These are phyloP conservation scores for Medicago arabica DNA, from an alignment of 306 rosid genomes.

Conservation along the genomic window DNA sequence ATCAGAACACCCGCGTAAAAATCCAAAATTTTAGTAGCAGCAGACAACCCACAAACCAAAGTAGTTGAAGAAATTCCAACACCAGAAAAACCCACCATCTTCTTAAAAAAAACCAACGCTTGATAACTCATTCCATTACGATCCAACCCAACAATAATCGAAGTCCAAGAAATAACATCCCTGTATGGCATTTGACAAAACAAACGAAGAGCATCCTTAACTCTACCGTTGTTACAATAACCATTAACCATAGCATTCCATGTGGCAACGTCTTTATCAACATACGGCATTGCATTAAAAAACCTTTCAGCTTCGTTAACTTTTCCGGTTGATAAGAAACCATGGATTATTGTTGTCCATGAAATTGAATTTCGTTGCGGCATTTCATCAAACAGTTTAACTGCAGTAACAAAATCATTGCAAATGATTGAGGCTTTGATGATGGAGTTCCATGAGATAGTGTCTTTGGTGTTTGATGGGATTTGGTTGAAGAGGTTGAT, in stretches of 20 bases:
- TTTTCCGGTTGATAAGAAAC: constrained; percentile 61
- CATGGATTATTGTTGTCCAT: constrained; percentile 76
- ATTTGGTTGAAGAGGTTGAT: constrained; percentile 62
- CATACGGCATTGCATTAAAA: constrained; percentile 62
- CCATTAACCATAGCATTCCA: constrained; percentile 92
- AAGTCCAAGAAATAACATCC: constrained; percentile 85
- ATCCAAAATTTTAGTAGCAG: constrained; percentile 58
- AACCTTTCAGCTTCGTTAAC: constrained; percentile 65
- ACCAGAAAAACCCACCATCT: constrained; percentile 58
- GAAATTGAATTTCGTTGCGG: constrained; percentile 63
- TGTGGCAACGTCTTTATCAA: constrained; percentile 60
- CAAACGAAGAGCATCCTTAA: constrained; percentile 62
- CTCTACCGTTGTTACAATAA: constrained; percentile 67
- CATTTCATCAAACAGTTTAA: constrained; percentile 67
- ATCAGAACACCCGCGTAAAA: constrained; percentile 62
- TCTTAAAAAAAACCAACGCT: constrained; percentile 61
- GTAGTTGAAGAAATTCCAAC: constrained; percentile 50
- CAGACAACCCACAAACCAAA: constrained; percentile 70
- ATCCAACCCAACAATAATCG: constrained; percentile 71
- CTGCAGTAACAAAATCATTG: constrained; percentile 62
- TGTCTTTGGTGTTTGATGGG: constrained; percentile 59
- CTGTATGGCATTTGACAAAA: constrained; percentile 61
- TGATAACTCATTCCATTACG: constrained; percentile 66
- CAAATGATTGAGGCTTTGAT: constrained; percentile 69
- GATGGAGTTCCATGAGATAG: constrained; percentile 74